Evolutionary conservation across 495 filamentous ascomycete genomes (phyloP), one percentile per base, ranked within the genome.

Genomic region (Penicillium riverlandense): DNA sequence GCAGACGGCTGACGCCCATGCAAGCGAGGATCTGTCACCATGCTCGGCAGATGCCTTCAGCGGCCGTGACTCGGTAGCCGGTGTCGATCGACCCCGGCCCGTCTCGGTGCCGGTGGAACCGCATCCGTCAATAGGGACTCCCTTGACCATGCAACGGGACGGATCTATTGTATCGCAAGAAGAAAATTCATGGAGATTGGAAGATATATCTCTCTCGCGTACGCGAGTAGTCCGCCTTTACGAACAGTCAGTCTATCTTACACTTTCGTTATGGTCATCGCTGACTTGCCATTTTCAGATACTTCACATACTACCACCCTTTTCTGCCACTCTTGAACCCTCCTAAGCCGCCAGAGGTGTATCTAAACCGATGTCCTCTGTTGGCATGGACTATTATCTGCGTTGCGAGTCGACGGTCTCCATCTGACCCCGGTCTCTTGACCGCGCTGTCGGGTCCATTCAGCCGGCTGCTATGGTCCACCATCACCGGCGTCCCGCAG

Each of bases 371-470:
- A 50, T 82, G 83, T 47, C 80, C 82, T 15, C 66, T 95, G 22
- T 76, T 95, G 7, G 92, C 90, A 54, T 96, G 90, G 90, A 76
- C 82, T 40, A 86, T 95, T 40, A 76, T 94, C 38, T 79, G 84
- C 34, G 80, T 95, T 46, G 90, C 88, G 11, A 80, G 86, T 39
- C 79, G 90, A 34, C 82, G 86, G 27, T 90, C 81, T 47, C 70
- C 72, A 28, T 67, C 70, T 1, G 86, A 91, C 38, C 77, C 83
- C 0, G 69, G 70, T n/a, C 74, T 91, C 14, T 67, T 95, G 27
- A 78, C 74, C 11, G 75, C 79, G 33, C 70, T 96, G 1, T 79
- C 86, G 4, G 77, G 71, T 1, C 88, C 87, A 8, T 69, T 94
- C 44, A 87, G 82, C 29, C 71, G 82, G 37, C 66, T 92, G 31